Base-by-base conservation (phyloP, 805 yeast species). In the Debaryomyces maramus region DNA sequence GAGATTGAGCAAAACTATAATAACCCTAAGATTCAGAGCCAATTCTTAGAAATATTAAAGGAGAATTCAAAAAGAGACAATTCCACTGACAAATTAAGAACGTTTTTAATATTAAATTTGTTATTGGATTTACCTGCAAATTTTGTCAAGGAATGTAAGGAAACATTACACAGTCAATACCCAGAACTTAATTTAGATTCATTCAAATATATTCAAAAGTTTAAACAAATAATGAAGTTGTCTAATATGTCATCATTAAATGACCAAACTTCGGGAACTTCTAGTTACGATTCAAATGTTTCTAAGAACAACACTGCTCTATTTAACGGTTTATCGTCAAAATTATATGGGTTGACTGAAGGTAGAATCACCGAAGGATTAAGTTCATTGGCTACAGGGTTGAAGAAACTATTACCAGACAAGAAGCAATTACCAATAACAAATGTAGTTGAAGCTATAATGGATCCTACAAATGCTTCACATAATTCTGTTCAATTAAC, bases 351-450 rank as follows among this genome's bases (percentile, higher is more conserved):
- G 3, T 72, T 91, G 43, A 86, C 86, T 10, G 90, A 86, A 51
- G 95, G 93, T 27, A 82, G 80, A 51, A 64, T 93, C 18, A 80
- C 91, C 6, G 96, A 86, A 51, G 97, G 97, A 28, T 84, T 93
- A 45, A 95, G 95, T 28, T 85, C 91, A 17, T 70, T 93, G 41
- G 87, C 95, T 20, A 79, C 95, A 1, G 95, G 96, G 41, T 80
- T 93, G 41, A 88, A 88, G 56, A 89, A 84, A 50, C 68, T 91
- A 36, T 67, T 93, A 45, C 97, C 98, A 0, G 93, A 86, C 44
- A 87, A 86, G 65, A 85, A 87, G 53, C 84, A 83, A 38, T 78
- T 91, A 54, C 96, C 98, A 13, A 77, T 93, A 33, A 91, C 98
- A 3, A 85, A 84, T 53, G 79, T 93, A 21, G 95, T 90, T 7